Evolutionary conservation across 805 yeast genomes (phyloP), one percentile per base, ranked within the genome.

Genomic region (Starmerella bombi): DNA sequence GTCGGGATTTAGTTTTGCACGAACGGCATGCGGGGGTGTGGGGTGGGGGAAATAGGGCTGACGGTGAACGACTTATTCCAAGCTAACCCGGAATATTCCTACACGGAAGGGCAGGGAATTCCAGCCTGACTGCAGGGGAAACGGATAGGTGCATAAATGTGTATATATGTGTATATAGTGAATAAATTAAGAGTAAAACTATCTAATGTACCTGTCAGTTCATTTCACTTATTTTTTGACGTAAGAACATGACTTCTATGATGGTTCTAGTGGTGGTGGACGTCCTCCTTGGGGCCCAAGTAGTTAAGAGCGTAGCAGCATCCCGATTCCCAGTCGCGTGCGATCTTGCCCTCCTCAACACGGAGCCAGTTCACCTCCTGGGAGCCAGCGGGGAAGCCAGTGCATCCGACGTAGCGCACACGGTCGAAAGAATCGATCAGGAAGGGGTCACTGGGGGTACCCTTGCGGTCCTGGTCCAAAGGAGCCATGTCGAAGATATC

Each of bases 311-410:
- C 76, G 72, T 80, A 88, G 53, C 85, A 94, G 54, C 86, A 79
- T 65, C 98, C 98, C 65, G 97, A 88, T 66, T 91, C 95, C 94
- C 95, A 83, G 70, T 96, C 91, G 77, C 98, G 84, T 53, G 81
- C 81, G 47, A 80, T 80, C 65, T 82, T 70, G 37, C 74, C 81
- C 50, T 70, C 74, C 52, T 85, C 80, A 56, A 93, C 93, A 65
- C 76, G 77, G 69, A 86, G 74, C 95, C 96, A 88, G 78, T 77
- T 75, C 52, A 83, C 74, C 56, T 74, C 77, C 67, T 86, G 97
- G 7, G 22, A 17, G 50, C 82, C 93, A 44, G 85, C 93, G 59
- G 94, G 95, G 53, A 82, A 74, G 59, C 98, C 98, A 51, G 93
- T 80, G 71, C 98, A 91, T 50, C 97, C 98, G 58, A 91, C 86